Percentiles rank a stretch among this genome's conserved stretches.
phyloP scores from a whole-genome alignment of 192 early-diverging fungal genomes.

The Coemansia sp. region DNA sequence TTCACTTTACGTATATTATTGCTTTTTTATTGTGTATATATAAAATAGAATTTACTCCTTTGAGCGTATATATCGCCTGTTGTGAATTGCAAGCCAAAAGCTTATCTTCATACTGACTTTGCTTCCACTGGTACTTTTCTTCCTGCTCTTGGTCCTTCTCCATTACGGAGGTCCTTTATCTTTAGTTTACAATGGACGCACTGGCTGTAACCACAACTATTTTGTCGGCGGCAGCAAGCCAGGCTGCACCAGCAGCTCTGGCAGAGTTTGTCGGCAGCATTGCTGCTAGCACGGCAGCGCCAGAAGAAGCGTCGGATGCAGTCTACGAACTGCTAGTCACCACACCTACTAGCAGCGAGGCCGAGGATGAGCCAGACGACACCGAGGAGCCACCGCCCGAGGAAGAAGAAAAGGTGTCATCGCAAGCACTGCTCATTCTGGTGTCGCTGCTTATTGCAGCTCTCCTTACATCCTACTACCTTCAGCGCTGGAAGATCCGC shows the following conservation, averaged over 20 bases:
- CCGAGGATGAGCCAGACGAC: conserved; percentile 10
- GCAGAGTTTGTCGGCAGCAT: neutral
- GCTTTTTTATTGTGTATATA: neutral
- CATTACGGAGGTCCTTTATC: too few species aligned
- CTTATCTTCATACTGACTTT: too few species aligned
- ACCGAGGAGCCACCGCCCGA: conserved; percentile 40
- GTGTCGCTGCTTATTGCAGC: conserved; percentile 81
- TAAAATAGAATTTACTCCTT: too few species aligned
- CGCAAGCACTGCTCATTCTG: conserved; percentile 84
- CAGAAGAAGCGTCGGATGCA: neutral
- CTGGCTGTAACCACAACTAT: neutral
- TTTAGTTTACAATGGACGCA: neutral
- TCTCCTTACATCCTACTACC: conserved; percentile 84
- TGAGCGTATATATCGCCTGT: neutral
- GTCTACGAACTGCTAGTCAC: conserved; percentile 1
- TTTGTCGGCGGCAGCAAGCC: neutral
- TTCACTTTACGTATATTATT: neutral
- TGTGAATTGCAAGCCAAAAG: neutral
- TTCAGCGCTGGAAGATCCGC: conserved; percentile 83
- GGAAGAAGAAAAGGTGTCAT: conserved; percentile 72
- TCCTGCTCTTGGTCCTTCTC: too few species aligned
- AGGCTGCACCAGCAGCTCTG: neutral
- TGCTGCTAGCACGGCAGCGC: neutral
- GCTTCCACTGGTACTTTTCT: too few species aligned
- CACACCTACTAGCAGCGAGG: neutral